Percentiles rank a stretch among this genome's conserved stretches.
Evolutionary conservation across 805 yeast species (phyloP).

Genomic region (Myxozyma sirexii): DNA sequence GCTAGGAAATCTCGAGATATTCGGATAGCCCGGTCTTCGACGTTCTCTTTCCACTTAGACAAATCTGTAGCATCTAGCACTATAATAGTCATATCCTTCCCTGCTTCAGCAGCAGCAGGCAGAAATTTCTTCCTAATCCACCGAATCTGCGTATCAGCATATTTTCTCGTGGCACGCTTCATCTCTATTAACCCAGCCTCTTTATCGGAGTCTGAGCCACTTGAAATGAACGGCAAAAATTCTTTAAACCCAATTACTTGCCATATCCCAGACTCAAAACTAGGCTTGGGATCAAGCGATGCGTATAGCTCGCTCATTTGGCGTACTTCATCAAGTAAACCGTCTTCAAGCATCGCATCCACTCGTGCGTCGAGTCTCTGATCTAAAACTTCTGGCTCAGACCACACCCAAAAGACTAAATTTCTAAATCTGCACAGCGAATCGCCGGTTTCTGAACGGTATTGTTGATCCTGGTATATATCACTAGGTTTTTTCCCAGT

Average conservation of each 20-base stretch:
- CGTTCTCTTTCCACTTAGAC: slow-evolving; percentile 59
- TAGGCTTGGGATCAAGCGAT: slow-evolving; percentile 46
- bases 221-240: slow-evolving; percentile 67
- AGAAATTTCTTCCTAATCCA: slow-evolving; percentile 81
- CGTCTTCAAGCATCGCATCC: slow-evolving; percentile 74
- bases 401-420: slow-evolving; percentile 80
- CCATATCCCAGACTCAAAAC: slow-evolving; percentile 77
- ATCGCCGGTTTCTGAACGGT: background rate
- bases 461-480: slow-evolving; percentile 64
- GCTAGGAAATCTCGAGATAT: slow-evolving; percentile 51
- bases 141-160: slow-evolving; percentile 84
- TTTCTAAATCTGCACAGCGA: slow-evolving; percentile 35
- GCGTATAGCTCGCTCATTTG: slow-evolving; percentile 53
- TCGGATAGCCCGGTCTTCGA: slow-evolving; percentile 55
- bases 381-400: slow-evolving; percentile 60
- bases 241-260: slow-evolving; percentile 95
- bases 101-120: slow-evolving; percentile 49
- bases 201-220: slow-evolving; percentile 40
- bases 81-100: slow-evolving; percentile 54
- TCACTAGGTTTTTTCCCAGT: slow-evolving; percentile 73
- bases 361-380: slow-evolving; percentile 75
- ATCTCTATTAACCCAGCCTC: slow-evolving; percentile 63
- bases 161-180: slow-evolving; percentile 82
- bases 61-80: slow-evolving; percentile 79
- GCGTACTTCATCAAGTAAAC: slow-evolving; percentile 70